A percentile compares a stretch with the other conserved stretches of the same genome.
Conservation (phyloP, 1,139 yeast species). For the Meyerozyma carpophila region DNA sequence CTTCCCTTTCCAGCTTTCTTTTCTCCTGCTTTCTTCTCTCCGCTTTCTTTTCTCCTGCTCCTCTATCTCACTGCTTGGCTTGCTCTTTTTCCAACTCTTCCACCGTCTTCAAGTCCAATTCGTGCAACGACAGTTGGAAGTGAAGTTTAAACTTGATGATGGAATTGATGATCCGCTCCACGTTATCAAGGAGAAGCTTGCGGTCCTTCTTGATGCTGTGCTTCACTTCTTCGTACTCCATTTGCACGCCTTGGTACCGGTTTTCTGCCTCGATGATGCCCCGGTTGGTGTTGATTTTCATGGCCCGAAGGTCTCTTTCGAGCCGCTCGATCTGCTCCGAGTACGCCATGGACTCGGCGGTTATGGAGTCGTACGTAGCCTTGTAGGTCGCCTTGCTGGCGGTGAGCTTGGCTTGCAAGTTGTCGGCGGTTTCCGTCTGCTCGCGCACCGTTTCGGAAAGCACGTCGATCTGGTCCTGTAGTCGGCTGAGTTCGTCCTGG, state of each 20-base stretch:
- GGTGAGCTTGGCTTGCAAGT: slow-evolving; percentile 51
- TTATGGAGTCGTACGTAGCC: slow-evolving; percentile 52
- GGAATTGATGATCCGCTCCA: slow-evolving; percentile 52
- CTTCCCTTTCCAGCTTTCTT: no score
- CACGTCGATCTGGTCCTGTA: slow-evolving; percentile 59
- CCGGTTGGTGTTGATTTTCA: slow-evolving; percentile 49
- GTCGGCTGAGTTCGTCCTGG: slow-evolving; percentile 54
- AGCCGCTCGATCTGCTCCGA: slow-evolving; percentile 63
- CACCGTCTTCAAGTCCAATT: slow-evolving; percentile 42
- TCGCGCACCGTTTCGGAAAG: slow-evolving; percentile 51
- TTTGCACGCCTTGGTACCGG: slow-evolving; percentile 47
- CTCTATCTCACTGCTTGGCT: not conserved
- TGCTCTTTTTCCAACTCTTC: slow-evolving; percentile 30
- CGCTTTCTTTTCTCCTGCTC: no score
- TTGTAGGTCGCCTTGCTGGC: slow-evolving; percentile 52
- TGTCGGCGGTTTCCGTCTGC: slow-evolving; percentile 54
- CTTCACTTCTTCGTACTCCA: slow-evolving; percentile 50
- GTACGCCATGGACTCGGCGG: slow-evolving; percentile 48
- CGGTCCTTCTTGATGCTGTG: slow-evolving; percentile 45
- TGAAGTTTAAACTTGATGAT: slow-evolving; percentile 61
- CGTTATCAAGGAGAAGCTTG: slow-evolving; percentile 45
- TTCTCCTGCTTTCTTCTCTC: no score
- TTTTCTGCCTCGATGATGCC: slow-evolving; percentile 54
- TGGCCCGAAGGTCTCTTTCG: slow-evolving; percentile 54
- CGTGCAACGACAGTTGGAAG: slow-evolving; percentile 52